Evolutionary conservation across 768 basidiomycete species (phyloP), one percentile per base, ranked within the genome.

Genomic region (Cystobasidium tubakii): DNA sequence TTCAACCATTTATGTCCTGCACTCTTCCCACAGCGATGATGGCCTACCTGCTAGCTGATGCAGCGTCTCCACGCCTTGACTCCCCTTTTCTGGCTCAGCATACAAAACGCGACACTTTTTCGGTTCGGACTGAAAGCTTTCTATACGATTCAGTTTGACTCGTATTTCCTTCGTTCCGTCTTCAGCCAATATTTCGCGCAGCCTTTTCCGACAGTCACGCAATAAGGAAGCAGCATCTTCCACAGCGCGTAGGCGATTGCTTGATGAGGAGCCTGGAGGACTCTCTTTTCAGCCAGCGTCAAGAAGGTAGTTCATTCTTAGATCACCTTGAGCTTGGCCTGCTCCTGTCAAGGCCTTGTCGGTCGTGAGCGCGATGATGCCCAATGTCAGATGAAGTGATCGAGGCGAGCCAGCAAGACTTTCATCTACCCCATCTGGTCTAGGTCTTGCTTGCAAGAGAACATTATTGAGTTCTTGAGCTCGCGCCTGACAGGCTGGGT

Each of bases 41-140:
- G 21, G 7, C 63, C 3, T 54, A 67, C 50, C 66, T 43, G 25
- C 66, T 19, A 67, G 19, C 19, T 50, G 36, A 31, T 53, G 66
- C 6, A 67, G 46, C 4, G 34, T 46, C 17, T 27, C 50, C 29
- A 53, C 44, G 4, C 66, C 66, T 7, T 23, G 12, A 33, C 42
- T 46, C 6, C 23, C 50, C 29, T 67, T 67, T 31, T 67, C 50
- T 12, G 66, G 66, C 29, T 67, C 66, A 27, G 66, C 66, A 39
- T 67, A 67, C n/a, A 67, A 36, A 7, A 67, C 66, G 19, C 66
- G 43, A 29, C 66, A 67, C 25, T 67, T 67, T 39, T 15, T 54
- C 17, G 66, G 66, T 7, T 67, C 66, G 19, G 44, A 46, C 50
- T 67, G 66, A 36, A 67, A 67, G 23, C 44, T 50, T 54, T 46